Evolutionary conservation across 305 asterid species (phyloP), one percentile per base, ranked within the genome.

Genomic region (Rubia peregrina): DNA sequence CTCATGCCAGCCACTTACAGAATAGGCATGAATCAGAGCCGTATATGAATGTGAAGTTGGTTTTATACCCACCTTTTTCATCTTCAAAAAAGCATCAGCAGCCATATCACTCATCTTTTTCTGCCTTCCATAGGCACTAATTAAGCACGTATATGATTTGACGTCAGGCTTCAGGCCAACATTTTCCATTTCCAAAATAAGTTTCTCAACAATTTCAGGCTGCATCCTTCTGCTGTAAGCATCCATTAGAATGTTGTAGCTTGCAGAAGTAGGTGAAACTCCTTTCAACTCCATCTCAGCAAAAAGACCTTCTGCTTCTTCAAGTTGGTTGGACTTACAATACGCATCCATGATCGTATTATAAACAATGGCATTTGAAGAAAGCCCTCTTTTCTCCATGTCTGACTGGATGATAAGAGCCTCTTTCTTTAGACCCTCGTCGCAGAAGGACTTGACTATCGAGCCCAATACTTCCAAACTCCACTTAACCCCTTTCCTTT

Each of bases 11-110:
- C 91, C 85, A 72, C 84, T 74, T 11, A 87, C 79, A 1, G 97
- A 83, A 73, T 88, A 89, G 5, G 97, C 97, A 41, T 94, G 97
- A 67, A 94, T 84, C 65, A 94, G 96, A 77, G 96, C 92, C 1
- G 99, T 91, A 71, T 94, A 94, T 3, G 96, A 91, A 83, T 91
- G 87, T n/a, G 99, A 87, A 36, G 88, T 83, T 40, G 99, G 98
- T 75, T 83, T 85, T 74, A 94, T 89, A 62, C 96, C 96, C 6
- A 69, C 85, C 68, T 76, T 91, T 72, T 84, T 91, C 99, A 94
- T 94, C 73, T 89, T 85, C 77, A 87, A 81, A 81, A 94, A 94
- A 0, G 93, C 96, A 83, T 89, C 83, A 17, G 93, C 96, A 49
- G 98, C 99, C 90, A 84, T 79, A 59, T 91, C 98, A 57, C 96